phyloP scores from a whole-genome alignment of 2,329 filamentous ascomycete genomes.

The Rutstroemia sp. region DNA sequence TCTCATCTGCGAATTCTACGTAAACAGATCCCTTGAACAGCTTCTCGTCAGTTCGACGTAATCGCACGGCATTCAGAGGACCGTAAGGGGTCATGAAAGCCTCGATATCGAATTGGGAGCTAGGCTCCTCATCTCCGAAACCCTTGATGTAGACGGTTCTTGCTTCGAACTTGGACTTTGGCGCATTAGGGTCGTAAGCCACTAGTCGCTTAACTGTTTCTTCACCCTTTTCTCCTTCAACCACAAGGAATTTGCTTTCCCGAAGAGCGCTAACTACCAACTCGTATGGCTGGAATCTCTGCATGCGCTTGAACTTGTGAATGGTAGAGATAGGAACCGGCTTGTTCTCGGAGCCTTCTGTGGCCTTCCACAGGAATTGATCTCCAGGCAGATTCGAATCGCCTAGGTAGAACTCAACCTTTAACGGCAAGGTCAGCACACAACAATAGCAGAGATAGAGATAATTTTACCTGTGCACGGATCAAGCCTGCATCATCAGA shows the following conservation, averaged over 20 bases:
- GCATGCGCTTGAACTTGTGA: constrained; percentile 91
- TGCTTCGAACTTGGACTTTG: constrained; percentile 59
- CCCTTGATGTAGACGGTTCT: constrained; percentile 88
- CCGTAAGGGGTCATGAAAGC: constrained; percentile 81
- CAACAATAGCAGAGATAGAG: neutral
- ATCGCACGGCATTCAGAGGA: constrained; percentile 72
- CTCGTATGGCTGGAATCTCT: constrained; percentile 80
- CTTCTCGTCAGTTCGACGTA: constrained; percentile 66
- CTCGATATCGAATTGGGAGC: constrained; percentile 90
- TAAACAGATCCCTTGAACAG: constrained; percentile 96
- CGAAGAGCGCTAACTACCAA: constrained; percentile 78
- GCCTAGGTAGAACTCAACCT: constrained; percentile 96
- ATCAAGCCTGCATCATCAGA: constrained; percentile 58
- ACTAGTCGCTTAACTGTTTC: constrained; percentile 72
- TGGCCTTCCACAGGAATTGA: constrained; percentile 74
- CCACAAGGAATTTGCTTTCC: constrained; percentile 63
- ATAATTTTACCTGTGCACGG: constrained; percentile 49
- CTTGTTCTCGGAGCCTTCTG: constrained; percentile 73
- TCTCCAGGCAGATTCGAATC: constrained; percentile 85
- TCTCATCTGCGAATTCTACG: constrained; percentile 79
- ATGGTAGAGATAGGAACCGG: constrained; percentile 72
- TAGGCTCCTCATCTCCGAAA: constrained; percentile 76
- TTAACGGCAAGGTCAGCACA: constrained; percentile 11
- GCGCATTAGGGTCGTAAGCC: constrained; percentile 50
- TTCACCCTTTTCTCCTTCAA: constrained; percentile 65